Base-by-base conservation (phyloP, 805 yeast genomes). In the Saccharomycopsis lassenensis region DNA sequence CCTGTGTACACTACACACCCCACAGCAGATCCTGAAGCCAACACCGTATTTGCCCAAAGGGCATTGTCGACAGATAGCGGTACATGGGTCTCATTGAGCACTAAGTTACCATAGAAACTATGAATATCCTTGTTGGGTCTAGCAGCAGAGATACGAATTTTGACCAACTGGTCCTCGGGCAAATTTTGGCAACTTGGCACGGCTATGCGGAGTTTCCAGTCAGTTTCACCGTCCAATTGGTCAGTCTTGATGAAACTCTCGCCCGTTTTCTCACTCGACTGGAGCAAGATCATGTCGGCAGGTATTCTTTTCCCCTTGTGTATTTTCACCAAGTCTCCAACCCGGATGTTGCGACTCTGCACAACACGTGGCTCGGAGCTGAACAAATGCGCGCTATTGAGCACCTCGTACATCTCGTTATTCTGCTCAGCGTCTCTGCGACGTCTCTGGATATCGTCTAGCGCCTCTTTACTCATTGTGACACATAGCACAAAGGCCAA, bases 211-310 rank as follows among this genome's bases (percentile, higher is more conserved):
- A 91, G 63, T 55, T 91, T 91, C 99, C 99, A 91, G 59, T 91
- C 99, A 4, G 99, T 91, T 57, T 91, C 99, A 52, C 99, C 99
- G 57, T 91, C 99, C 34, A 91, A 64, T 59, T 91, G 99, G 61
- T 91, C 99, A 1, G 99, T 91, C 50, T 94, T 82, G 46, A 91
- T 83, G 50, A 93, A 91, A 2, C 87, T 70, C 52, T 91, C 99
- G 5, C 95, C 96, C 3, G 70, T 65, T 2, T 65, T 52, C 52
- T 84, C 95, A 39, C 85, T 76, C 1, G 95, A 77, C 52, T 84
- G 93, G 29, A 91, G 59, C 19, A 91, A 57, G 5, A 91, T 62
- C 74, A 86, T 67, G 56, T 91, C 99, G 1, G 98, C 97, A 0
- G 99, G 99, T 2, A 91, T 72, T 37, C 98, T 71, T 40, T 71